phyloP scores from a whole-genome alignment of 768 basidiomycete genomes.

The Tulasnella sp. region DNA sequence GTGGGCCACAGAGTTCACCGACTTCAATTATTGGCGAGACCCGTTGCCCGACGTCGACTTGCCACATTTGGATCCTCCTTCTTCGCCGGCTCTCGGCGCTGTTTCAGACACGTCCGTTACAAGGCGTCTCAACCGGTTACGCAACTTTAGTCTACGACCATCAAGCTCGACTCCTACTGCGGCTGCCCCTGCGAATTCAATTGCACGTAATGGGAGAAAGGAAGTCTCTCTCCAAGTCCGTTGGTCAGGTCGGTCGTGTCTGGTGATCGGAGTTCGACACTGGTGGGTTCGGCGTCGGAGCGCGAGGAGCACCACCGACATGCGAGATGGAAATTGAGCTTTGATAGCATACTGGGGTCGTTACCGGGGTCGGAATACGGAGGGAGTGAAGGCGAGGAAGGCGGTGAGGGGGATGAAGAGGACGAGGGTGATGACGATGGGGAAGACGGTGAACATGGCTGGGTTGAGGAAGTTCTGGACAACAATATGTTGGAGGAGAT shows the following conservation, averaged over 20 bases:
- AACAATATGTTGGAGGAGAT: slow-evolving; percentile 62
- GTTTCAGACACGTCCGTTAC: slow-evolving; percentile 82
- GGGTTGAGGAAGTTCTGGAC: slow-evolving; percentile 31
- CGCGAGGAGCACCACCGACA: slow-evolving; percentile 31
- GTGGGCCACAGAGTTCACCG: slow-evolving; percentile 84
- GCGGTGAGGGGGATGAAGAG: slow-evolving; percentile 30
- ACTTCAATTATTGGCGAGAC: slow-evolving; percentile 93
- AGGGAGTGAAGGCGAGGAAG: slow-evolving; percentile 31
- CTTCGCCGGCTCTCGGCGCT: slow-evolving; percentile 90
- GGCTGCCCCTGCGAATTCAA: slow-evolving; percentile 26
- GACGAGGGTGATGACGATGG: slow-evolving; percentile 31
- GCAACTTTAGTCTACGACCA: slow-evolving; percentile 13
- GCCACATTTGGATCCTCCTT: slow-evolving; percentile 70
- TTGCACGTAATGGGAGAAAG: slow-evolving; percentile 5
- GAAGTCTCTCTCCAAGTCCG: slow-evolving; percentile 4
- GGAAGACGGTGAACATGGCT: slow-evolving; percentile 32
- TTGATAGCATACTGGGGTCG: slow-evolving; percentile 82
- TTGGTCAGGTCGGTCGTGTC: slow-evolving; percentile 35
- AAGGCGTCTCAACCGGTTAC: slow-evolving; percentile 27
- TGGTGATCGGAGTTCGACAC: slow-evolving; percentile 18
- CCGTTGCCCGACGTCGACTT: slow-evolving; percentile 70
- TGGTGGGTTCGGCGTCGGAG: slow-evolving; percentile 24
- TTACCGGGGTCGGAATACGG: slow-evolving; percentile 38
- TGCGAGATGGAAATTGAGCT: slow-evolving; percentile 42
- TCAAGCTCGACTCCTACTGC: slow-evolving; percentile 27